These are phyloP conservation scores for Lachancea fermentati DNA, from an alignment of 805 yeast genomes.

Conservation along the genomic window DNA sequence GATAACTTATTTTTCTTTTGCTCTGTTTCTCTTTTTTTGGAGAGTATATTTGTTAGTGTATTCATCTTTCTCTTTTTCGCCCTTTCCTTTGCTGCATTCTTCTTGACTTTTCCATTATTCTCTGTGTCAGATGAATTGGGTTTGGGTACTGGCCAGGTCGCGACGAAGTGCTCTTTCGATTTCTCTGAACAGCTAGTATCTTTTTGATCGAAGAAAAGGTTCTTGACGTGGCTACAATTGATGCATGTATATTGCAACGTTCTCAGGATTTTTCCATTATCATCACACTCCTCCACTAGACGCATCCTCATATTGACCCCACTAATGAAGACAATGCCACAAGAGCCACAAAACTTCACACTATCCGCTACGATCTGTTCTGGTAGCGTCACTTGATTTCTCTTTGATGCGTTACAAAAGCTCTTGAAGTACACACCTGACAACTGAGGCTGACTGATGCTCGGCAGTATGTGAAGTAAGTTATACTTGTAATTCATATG, in stretches of 20 bases:
- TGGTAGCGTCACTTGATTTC: constrained; percentile 27
- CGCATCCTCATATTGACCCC: constrained; percentile 26
- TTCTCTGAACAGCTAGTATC: background rate
- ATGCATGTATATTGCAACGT: constrained; percentile 25
- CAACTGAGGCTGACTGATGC: constrained; percentile 17
- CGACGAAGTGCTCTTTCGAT: constrained; percentile 14
- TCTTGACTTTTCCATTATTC: constrained; percentile 5
- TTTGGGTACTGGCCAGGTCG: constrained; percentile 22
- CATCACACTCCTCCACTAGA: background rate
- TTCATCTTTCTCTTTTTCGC: constrained; percentile 45
- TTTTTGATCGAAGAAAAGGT: constrained; percentile 10
- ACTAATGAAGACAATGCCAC: constrained; percentile 30
- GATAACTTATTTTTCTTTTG: constrained; percentile 30
- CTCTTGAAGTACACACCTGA: constrained; percentile 29
- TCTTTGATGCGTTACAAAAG: constrained; percentile 26
- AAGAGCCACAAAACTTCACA: constrained; percentile 27
- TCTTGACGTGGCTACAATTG: constrained; percentile 22
- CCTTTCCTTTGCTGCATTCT: constrained; percentile 33
- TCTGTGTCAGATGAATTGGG: background rate
- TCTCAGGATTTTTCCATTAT: too few species aligned
- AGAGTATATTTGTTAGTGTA: constrained; percentile 38
- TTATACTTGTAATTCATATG: constrained; percentile 27
- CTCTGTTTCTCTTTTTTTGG: constrained; percentile 37
- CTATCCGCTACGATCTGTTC: constrained; percentile 15
- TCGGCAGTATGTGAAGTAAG: constrained; percentile 23